Conservation (phyloP, 2,329 filamentous ascomycete genomes). For the Fusarium sp. region DNA sequence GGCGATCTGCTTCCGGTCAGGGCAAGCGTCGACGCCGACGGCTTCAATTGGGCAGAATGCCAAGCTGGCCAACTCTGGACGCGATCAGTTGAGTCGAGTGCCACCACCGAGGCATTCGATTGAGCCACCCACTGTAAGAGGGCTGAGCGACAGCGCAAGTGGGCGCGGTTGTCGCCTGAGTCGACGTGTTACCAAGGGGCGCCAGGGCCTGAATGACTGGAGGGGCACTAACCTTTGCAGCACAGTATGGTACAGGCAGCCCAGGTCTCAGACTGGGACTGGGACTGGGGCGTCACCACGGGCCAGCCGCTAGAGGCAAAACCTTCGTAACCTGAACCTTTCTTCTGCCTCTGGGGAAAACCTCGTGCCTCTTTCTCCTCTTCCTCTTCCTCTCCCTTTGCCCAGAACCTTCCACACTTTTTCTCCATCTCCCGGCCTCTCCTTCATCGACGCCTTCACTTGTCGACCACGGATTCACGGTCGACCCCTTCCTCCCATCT, state of each 20-base stretch:
- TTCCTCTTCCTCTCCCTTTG: constrained; percentile 47
- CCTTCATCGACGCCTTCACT: constrained; percentile 46
- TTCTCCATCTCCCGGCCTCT: constrained; percentile 46
- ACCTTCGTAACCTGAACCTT: constrained; percentile 53
- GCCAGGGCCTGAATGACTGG: constrained; percentile 19
- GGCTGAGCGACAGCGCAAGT: constrained; percentile 27
- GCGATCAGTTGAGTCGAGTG: constrained; percentile 10
- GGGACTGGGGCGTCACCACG: constrained; percentile 45
- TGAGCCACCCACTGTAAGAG: constrained; percentile 36
- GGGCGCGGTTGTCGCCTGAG: constrained; percentile 14
- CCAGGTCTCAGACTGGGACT: constrained; percentile 29
- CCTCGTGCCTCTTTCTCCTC: constrained; percentile 47
- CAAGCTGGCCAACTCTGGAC: neutral
- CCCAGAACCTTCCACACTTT: constrained; percentile 42
- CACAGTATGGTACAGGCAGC: neutral
- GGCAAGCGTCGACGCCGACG: constrained; percentile 37
- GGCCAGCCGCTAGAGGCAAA: constrained; percentile 52
- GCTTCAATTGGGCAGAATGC: constrained; percentile 34
- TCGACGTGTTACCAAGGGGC: constrained; percentile 30
- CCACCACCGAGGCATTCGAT: constrained; percentile 10
- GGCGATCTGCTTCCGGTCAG: constrained; percentile 44
- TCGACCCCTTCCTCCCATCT: constrained; percentile 48
- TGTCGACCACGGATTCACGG: constrained; percentile 47
- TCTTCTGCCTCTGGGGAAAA: constrained; percentile 54
- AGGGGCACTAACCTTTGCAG: neutral